Percentiles rank a stretch among this genome's conserved stretches.
These are phyloP conservation scores for Akanthomyces lecanii DNA, from an alignment of 2,329 filamentous ascomycete species.

Conservation along the genomic window DNA sequence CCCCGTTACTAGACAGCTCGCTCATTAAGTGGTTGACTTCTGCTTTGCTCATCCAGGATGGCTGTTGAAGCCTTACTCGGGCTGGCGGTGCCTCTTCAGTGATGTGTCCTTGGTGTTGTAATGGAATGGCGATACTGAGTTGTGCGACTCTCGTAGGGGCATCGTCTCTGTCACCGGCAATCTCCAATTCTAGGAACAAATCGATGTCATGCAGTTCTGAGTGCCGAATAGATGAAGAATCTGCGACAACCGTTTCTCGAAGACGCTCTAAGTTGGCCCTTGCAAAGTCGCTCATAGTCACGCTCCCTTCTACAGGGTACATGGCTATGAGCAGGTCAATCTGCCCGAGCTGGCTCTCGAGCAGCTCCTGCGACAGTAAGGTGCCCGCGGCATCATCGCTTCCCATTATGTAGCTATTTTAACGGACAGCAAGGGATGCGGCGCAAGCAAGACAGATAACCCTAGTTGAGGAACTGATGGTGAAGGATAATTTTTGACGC, in stretches of 20 bases:
- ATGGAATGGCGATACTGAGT: constrained; percentile 34
- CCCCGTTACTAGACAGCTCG: constrained; percentile 37
- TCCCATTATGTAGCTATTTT: background rate
- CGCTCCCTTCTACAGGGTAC: constrained; percentile 40
- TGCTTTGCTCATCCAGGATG: constrained; percentile 49
- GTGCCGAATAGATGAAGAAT: background rate
- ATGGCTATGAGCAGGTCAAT: constrained; percentile 51
- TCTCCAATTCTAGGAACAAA: background rate
- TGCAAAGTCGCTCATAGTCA: constrained; percentile 26
- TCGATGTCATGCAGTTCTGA: background rate
- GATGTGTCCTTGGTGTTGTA: constrained; percentile 18
- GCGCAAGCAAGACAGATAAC: background rate
- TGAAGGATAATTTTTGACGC: background rate
- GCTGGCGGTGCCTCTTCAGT: constrained; percentile 37
- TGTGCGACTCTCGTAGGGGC: constrained; percentile 21
- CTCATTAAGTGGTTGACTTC: constrained; percentile 36
- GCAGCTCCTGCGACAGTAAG: constrained; percentile 37
- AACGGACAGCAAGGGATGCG: background rate
- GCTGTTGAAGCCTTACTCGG: constrained; percentile 43
- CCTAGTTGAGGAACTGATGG: background rate
- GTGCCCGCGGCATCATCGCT: no score
- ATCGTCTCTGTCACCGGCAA: constrained; percentile 19
- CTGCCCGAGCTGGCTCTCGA: constrained; percentile 45
- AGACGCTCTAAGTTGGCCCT: constrained; percentile 20
- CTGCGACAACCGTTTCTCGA: constrained; percentile 3